Evolutionary conservation across 495 filamentous ascomycete genomes (phyloP), one percentile per base, ranked within the genome.

Genomic region (Apodospora peruviana): DNA sequence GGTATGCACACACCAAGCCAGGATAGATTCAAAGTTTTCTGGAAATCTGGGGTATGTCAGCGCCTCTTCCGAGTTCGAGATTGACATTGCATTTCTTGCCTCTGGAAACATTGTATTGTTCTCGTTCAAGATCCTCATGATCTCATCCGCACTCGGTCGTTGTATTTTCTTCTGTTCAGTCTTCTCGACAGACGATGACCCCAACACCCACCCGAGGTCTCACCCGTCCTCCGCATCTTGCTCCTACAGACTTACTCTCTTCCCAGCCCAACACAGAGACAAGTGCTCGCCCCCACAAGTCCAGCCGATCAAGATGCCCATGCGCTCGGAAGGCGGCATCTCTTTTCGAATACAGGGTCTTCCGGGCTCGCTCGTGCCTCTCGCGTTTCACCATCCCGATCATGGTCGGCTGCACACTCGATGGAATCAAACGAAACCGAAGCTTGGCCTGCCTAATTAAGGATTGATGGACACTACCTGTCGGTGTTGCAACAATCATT

Each of bases 1-100:
- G 37, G 39, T 22, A 45, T 39, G 36, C 37, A 34, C 16, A 45
- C 49, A 50, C 47, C 43, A 11, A 48, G 45, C 48, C 48, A 47
- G 41, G 56, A 58, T 52, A 44, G n/a, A n/a, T n/a, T n/a, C n/a
- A n/a, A n/a, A n/a, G n/a, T n/a, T n/a, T n/a, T n/a, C n/a, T n/a
- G 9, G 44, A 40, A 39, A 27, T 40, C 39, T 27, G 18, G 12
- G n/a, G 47, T 42, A 19, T 5, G 37, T 35, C 41, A 50, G 16
- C 11, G 32, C 11, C 16, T 10, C 32, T 10, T n/a, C 11, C 32
- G 16, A 7, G 27, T 32, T 14, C 27, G 14, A 7, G 27, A 32
- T 32, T 14, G 7, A 32, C 27, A 32, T 32, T 32, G 27, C 27
- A 32, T 32, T 14, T n/a, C 7, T 32, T 14, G 14, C 14, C 14